Percentiles rank a stretch among this genome's conserved stretches.
These are phyloP conservation scores for Byssothecium circinans DNA, from an alignment of 2,329 filamentous ascomycete genomes.

Conservation along the genomic window DNA sequence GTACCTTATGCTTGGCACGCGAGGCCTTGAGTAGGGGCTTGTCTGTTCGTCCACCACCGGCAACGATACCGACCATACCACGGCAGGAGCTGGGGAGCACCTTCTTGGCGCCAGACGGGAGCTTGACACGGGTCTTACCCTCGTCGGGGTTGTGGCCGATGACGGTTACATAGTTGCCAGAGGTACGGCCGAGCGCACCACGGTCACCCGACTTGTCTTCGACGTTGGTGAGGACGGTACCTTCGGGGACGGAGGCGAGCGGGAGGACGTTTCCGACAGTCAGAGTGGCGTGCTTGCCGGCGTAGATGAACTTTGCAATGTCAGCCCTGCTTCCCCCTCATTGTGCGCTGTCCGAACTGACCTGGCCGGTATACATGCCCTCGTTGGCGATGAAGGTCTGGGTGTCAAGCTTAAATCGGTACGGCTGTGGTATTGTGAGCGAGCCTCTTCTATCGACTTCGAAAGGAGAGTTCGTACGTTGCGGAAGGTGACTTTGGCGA, in stretches of 20 bases:
- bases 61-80: constrained; percentile 99
- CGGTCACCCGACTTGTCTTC: constrained; percentile 99
- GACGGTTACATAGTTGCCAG: constrained; percentile 95
- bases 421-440: constrained; percentile 57
- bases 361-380: constrained; percentile 99
- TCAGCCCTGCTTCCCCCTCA: constrained; percentile 16
- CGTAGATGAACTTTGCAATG: constrained; percentile 80
- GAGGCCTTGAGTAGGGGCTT: constrained; percentile 99
- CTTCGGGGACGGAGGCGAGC: constrained; percentile 91
- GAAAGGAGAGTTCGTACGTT: constrained; percentile 52
- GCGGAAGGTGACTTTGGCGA: constrained; percentile 95
- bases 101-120: constrained; percentile 99
- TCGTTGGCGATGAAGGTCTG: constrained; percentile 99
- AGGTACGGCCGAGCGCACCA: constrained; percentile 93
- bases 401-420: constrained; percentile 95
- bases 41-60: constrained; percentile 98
- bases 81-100: constrained; percentile 86
- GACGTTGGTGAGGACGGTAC: constrained; percentile 98
- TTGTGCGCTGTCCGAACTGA: constrained; percentile 22
- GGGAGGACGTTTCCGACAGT: constrained; percentile 98
- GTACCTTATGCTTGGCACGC: constrained; percentile 91
- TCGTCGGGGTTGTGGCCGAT: constrained; percentile 59
- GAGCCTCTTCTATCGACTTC: constrained; percentile 4
- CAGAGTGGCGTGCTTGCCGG: constrained; percentile 96
- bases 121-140: constrained; percentile 99